Conservation (phyloP, 805 yeast genomes). For the Danielia reshetovae region DNA sequence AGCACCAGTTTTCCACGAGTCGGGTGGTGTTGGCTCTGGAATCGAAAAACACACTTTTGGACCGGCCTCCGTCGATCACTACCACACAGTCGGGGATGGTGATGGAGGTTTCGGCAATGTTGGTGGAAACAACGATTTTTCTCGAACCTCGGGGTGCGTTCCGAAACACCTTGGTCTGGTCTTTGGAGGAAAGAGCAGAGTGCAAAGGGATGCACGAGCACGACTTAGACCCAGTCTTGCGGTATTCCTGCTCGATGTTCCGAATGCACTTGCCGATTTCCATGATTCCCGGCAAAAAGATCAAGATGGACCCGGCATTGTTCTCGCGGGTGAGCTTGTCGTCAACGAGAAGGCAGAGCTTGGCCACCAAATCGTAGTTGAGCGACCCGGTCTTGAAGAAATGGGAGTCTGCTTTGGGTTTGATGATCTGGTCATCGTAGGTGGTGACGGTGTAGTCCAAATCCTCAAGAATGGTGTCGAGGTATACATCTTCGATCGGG, state of each 20-base stretch:
- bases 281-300: slow-evolving; percentile 87
- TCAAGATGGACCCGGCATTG: slow-evolving; percentile 68
- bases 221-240: slow-evolving; percentile 20
- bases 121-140: slow-evolving; percentile 85
- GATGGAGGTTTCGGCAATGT: slow-evolving; percentile 95
- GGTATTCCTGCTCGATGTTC: slow-evolving; percentile 21
- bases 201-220: slow-evolving; percentile 68
- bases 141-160: slow-evolving; percentile 51
- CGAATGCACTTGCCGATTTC: slow-evolving; percentile 70
- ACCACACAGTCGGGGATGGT: slow-evolving; percentile 94
- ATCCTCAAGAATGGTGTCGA: slow-evolving; percentile 59
- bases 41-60: slow-evolving; percentile 73
- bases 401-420: slow-evolving; percentile 60
- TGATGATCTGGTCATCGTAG: slow-evolving; percentile 37
- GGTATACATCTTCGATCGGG: slow-evolving; percentile 75
- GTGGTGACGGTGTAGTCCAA: slow-evolving; percentile 51
- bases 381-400: slow-evolving; percentile 66
- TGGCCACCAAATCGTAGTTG: slow-evolving; percentile 68
- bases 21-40: slow-evolving; percentile 62
- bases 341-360: slow-evolving; percentile 54
- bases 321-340: slow-evolving; percentile 34
- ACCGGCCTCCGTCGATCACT: slow-evolving; percentile 84
- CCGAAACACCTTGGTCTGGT: slow-evolving; percentile 74
- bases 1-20: slow-evolving; percentile 79
- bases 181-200: slow-evolving; percentile 79